Evolutionary conservation across 129 eudicot genomes (phyloP), one percentile per base, ranked within the genome.

Genomic region (Pseudognaphalium luteoalbum): DNA sequence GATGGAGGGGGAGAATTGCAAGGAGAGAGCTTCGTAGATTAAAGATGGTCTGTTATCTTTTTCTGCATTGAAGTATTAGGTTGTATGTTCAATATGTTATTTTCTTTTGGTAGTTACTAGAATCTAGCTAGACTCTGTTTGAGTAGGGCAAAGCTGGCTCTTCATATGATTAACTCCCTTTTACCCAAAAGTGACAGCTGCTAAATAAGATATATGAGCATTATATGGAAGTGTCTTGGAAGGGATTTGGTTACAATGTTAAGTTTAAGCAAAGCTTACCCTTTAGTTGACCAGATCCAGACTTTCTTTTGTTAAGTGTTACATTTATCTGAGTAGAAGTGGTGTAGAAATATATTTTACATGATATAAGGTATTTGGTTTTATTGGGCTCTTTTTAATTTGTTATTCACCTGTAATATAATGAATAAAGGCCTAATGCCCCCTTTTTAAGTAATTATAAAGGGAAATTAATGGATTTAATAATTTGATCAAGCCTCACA

Each of bases 1-100:
- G 98, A 84, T 94, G 98, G 98, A 94, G 98, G 83, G 87, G 90
- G 69, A 81, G 88, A 61, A 68, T 85, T 70, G 97, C 90, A 65
- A 89, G 84, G 82, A 88, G 71, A 83, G 98, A 94, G 86, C 96
- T 94, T 79, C 88, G 91, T 32, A 88, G 89, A 81, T 83, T 94
- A 68, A 94, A 91, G 80, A 88, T 84, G 98, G 98, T 94, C 65
- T 51, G 91, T 63, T 65, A 47, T 62, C 16, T 80, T 33, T 66
- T 52, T 50, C 52, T 57, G 66, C 76, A 34, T 72, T 57, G 32
- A 41, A 57, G 54, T 1, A 4, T 20, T 25, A 25, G 39, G 37
- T 28, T 6, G 10, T 28, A 30, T 9, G 2, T 33, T 54, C 66
- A 71, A 28, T 29, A 17, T 71, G 64, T 20, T 11, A 22, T 72